Evolutionary conservation across 2,329 filamentous ascomycete species (phyloP), one percentile per base, ranked within the genome.

Genomic region (Xylariaceae sp.): DNA sequence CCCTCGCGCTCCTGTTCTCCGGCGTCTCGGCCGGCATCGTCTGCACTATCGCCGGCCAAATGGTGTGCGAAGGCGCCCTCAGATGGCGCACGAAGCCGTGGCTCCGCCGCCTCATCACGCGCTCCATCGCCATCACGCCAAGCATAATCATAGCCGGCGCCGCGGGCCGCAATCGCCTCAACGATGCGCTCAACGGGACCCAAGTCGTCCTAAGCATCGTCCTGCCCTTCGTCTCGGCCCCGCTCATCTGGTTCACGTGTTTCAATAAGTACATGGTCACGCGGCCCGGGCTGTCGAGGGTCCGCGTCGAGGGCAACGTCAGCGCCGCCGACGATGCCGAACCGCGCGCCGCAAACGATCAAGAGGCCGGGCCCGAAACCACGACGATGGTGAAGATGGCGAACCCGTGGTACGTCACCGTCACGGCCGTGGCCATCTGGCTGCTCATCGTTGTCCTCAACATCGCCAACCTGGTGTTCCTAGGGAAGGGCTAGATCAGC

Each of bases 21-120:
- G 90, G 90, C 8, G 80, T 89, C 12, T 89, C 85, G 0, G 90
- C 90, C 0, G 90, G 90, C 5, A 89, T 95, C 34, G 86, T 95
- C 2, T 95, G 90, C 72, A 95, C 91, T 1, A 94, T 95, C 61
- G 82, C 90, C 0, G 90, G 90, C 0, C 90, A 95, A 69, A 94
- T 95, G 85, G 86, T 95, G 19, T 86, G 84, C 58, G 90, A 95
- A 68, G 90, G 90, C 6, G 88, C 90, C 56, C 70, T 95, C 42
- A 82, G 83, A 44, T 91, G 89, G 87, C 82, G 73, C 5, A 71
- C 92, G 30, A 77, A 78, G 56, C 90, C 90, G 0, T 95, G 90
- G 90, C 65, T 92, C 9, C 85, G 90, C 2, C 80, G 90, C 10
- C 78, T 95, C 3, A 71, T 92, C 47, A 95, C 90, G 0, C 81